phyloP scores from a whole-genome alignment of 2,329 filamentous ascomycete genomes.

The Parastagonospora nodorum region DNA sequence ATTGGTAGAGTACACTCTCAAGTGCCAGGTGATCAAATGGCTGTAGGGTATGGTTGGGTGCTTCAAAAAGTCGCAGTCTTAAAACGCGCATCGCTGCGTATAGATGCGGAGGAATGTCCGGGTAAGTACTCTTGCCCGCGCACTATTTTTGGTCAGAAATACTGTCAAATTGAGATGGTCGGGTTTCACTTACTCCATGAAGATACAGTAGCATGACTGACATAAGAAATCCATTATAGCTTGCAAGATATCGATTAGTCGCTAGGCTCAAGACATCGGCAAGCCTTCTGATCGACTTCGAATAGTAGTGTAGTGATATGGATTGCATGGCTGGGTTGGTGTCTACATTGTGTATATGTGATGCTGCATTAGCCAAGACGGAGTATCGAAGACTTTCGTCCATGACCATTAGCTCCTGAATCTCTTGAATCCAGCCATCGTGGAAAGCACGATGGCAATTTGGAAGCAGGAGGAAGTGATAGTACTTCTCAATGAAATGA shows the following conservation, averaged over 20 bases:
- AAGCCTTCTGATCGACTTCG: slow-evolving; percentile 14
- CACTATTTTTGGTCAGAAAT: slow-evolving; percentile 2
- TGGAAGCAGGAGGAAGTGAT: slow-evolving; percentile 28
- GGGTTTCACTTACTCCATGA: slow-evolving; percentile 11
- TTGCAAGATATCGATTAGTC: slow-evolving; percentile 5
- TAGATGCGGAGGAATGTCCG: slow-evolving; percentile 18
- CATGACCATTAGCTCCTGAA: slow-evolving; percentile 31
- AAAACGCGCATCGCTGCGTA: slow-evolving; percentile 15
- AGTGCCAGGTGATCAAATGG: slow-evolving; percentile 20
- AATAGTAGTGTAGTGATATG: slow-evolving; percentile 16
- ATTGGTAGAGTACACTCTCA: slow-evolving; percentile 24
- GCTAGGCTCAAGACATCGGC: slow-evolving; percentile 2
- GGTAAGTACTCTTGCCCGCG: slow-evolving; percentile 14
- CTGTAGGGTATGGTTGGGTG: slow-evolving; percentile 1
- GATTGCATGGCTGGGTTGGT: slow-evolving; percentile 10
- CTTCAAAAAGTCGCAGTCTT: slow-evolving; percentile 11
- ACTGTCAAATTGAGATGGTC: not conserved
- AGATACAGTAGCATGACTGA: slow-evolving; percentile 20
- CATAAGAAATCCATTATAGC: slow-evolving; percentile 14
- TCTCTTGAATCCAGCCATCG: slow-evolving; percentile 36
- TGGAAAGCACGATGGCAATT: slow-evolving; percentile 37
- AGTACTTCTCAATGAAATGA: slow-evolving; percentile 19
- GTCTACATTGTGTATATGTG: slow-evolving; percentile 17
- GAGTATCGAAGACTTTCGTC: slow-evolving; percentile 37
- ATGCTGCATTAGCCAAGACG: slow-evolving; percentile 25